Percentiles rank a stretch among this genome's conserved stretches.
Conservation (phyloP, 129 eudicot species). For the Centaurea solstitialis region DNA sequence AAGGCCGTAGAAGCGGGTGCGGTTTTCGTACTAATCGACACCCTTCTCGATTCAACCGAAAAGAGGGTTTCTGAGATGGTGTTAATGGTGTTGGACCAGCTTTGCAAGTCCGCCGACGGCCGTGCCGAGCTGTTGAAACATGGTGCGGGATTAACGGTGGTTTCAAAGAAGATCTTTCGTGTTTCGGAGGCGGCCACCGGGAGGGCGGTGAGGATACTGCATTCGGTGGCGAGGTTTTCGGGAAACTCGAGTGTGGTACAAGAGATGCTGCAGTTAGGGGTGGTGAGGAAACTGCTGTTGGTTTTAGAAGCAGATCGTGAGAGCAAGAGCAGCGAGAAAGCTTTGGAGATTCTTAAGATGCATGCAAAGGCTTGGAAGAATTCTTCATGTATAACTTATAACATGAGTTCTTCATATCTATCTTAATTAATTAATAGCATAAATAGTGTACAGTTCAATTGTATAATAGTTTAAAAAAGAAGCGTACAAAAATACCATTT, state of each 20-base stretch:
- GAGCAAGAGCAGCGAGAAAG: conserved; percentile 52
- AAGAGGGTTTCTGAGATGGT: conserved; percentile 48
- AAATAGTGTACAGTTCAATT: neutral
- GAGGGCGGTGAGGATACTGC: conserved; percentile 52
- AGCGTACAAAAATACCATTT: neutral
- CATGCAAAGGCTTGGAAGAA: conserved; percentile 62
- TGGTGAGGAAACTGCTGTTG: conserved; percentile 58
- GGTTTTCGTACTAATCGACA: conserved; percentile 39
- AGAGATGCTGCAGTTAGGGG: conserved; percentile 73
- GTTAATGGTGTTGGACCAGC: conserved; percentile 39
- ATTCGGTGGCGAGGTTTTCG: conserved; percentile 43
- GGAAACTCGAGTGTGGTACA: conserved; percentile 44
- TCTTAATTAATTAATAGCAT: conserved; percentile 16
- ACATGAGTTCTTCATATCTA: conserved; percentile 43
- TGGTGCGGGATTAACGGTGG: conserved; percentile 66
- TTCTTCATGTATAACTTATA: conserved; percentile 51
- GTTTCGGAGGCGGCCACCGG: conserved; percentile 53
- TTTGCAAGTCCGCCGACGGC: conserved; percentile 69
- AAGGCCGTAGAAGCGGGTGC: conserved; percentile 54
- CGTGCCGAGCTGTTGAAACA: conserved; percentile 56
- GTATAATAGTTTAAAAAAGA: neutral
- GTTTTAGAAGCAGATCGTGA: conserved; percentile 58
- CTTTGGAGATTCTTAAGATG: conserved; percentile 56
- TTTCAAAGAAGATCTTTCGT: conserved; percentile 66
- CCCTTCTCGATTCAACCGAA: conserved; percentile 35